These are phyloP conservation scores for Pouteria campechiana DNA, from an alignment of 179 eudicot species.

Conservation along the genomic window DNA sequence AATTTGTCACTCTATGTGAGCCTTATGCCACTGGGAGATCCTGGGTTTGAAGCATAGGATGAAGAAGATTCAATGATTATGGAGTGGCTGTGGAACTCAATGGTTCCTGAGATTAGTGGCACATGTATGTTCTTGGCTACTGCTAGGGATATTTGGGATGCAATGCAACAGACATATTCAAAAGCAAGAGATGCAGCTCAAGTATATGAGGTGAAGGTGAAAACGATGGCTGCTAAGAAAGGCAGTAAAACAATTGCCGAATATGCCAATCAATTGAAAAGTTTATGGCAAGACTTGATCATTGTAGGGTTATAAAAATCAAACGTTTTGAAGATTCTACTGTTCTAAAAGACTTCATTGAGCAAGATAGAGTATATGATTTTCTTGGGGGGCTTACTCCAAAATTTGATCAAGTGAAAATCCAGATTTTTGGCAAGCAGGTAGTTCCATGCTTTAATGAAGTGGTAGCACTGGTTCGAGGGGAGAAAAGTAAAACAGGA, in stretches of 20 bases:
- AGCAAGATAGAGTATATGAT: no score
- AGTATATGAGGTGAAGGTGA: neutral
- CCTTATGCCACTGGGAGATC: no score
- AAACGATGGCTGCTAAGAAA: neutral
- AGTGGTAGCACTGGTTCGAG: no score
- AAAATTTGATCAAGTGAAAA: no score
- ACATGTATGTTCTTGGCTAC: conserved; percentile 1
- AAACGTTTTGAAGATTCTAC: no score
- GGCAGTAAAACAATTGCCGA: neutral
- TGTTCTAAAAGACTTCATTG: no score
- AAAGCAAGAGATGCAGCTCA: neutral
- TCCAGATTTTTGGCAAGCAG: no score
- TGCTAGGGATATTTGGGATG: neutral
- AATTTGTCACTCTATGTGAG: no score
- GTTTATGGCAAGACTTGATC: neutral
- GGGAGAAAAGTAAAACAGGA: no score
- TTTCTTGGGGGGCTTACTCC: no score
- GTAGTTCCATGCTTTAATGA: no score
- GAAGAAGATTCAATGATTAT: neutral
- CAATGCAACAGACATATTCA: neutral
- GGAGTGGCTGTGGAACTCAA: neutral
- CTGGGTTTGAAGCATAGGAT: neutral
- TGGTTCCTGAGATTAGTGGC: neutral
- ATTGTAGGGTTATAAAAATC: no score
- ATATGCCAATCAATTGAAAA: neutral